Percentiles rank a stretch among this genome's conserved stretches.
These are phyloP conservation scores for Daucus carota DNA, from an alignment of 129 eudicot genomes.

Conservation along the genomic window DNA sequence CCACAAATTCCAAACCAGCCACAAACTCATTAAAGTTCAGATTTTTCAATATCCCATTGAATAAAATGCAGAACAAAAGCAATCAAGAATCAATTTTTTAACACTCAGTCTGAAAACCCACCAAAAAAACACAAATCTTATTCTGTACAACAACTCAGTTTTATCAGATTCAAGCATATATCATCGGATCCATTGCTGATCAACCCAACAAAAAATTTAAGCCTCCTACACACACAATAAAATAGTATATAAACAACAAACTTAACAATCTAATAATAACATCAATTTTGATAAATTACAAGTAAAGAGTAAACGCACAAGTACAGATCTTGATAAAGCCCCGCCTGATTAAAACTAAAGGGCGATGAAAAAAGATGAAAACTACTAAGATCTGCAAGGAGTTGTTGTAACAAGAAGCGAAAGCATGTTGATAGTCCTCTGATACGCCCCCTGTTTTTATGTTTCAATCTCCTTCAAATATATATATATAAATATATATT, in stretches of 20 bases:
- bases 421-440: conserved; percentile 4
- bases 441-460: background rate
- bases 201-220: conserved; percentile 4
- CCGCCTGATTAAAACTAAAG: background rate
- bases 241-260: too few relatives aligned
- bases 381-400: conserved; percentile 6
- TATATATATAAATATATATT: background rate
- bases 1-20: background rate
- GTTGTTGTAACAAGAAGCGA: conserved; percentile 9
- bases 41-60: background rate
- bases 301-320: background rate
- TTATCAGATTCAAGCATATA: background rate
- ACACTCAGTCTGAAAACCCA: background rate
- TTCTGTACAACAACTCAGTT: background rate
- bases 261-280: background rate
- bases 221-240: background rate
- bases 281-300: background rate
- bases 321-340: background rate
- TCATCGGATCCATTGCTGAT: conserved; percentile 10
- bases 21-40: conserved; percentile 3
- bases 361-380: background rate
- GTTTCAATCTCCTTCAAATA: background rate
- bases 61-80: background rate
- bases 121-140: background rate
- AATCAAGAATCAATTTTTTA: background rate